A percentile compares a stretch with the other conserved stretches of the same genome.
These are phyloP conservation scores for Monilinia aucupariae DNA, from an alignment of 2,329 filamentous ascomycete genomes.

Conservation along the genomic window DNA sequence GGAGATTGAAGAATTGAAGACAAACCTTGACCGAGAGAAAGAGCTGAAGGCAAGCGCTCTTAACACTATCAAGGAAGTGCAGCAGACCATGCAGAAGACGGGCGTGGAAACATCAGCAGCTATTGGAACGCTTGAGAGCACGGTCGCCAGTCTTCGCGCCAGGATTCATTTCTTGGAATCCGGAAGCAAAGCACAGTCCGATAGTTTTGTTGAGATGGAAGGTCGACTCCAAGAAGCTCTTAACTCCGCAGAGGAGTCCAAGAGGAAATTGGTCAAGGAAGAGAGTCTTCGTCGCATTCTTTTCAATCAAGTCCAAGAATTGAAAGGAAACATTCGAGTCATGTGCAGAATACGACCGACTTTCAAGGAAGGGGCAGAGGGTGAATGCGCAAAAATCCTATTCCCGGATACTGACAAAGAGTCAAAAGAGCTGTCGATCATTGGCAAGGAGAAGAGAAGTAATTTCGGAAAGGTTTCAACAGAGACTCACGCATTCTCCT, in stretches of 20 bases:
- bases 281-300: slow-evolving; percentile 86
- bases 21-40: slow-evolving; percentile 58
- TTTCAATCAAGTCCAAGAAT: slow-evolving; percentile 95
- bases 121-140: slow-evolving; percentile 64
- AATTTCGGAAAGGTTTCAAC: slow-evolving; percentile 70
- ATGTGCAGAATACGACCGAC: slow-evolving; percentile 92
- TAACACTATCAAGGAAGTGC: slow-evolving; percentile 47
- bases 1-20: slow-evolving; percentile 43
- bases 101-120: slow-evolving; percentile 56
- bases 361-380: slow-evolving; percentile 50
- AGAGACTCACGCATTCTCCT: slow-evolving; percentile 80
- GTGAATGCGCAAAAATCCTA: slow-evolving; percentile 64
- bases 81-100: slow-evolving; percentile 38
- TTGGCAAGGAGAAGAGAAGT: slow-evolving; percentile 77
- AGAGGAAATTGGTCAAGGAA: slow-evolving; percentile 81
- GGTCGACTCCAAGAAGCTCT: slow-evolving; percentile 73
- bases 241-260: slow-evolving; percentile 60
- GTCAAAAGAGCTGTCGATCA: slow-evolving; percentile 77
- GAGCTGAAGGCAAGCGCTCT: slow-evolving; percentile 37
- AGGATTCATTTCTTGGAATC: slow-evolving; percentile 88
- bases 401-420: slow-evolving; percentile 79
- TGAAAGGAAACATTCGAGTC: slow-evolving; percentile 96
- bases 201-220: slow-evolving; percentile 78
- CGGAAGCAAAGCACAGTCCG: slow-evolving; percentile 80
- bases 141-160: slow-evolving; percentile 68